phyloP scores from a whole-genome alignment of 78 protist species.

The slime mould (Dictyostelium discoideum) region DNA sequence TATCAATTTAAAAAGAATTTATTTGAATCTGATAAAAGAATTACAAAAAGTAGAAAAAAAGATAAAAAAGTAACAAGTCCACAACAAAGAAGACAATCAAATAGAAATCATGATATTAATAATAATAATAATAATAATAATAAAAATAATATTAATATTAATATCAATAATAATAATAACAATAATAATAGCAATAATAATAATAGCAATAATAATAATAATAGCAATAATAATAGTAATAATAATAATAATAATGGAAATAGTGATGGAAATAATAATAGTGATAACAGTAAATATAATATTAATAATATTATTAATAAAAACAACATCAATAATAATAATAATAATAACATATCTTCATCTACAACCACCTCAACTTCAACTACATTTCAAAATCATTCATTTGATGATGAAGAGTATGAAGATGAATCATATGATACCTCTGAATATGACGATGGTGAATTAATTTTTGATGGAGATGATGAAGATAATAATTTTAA shows the following conservation, averaged over 20 bases:
- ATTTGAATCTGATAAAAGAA: conserved; percentile 4
- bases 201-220: neutral
- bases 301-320: neutral
- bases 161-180: neutral
- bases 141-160: neutral
- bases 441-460: neutral
- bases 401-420: neutral
- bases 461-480: neutral
- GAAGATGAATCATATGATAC: neutral
- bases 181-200: neutral
- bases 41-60: neutral
- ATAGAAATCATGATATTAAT: neutral
- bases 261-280: neutral
- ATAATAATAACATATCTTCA: neutral
- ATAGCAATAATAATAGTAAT: too few relatives aligned
- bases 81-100: neutral
- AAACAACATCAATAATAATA: neutral
- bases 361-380: neutral
- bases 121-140: neutral
- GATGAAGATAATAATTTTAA: neutral
- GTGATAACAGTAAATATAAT: neutral
- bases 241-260: neutral
- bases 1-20: neutral
- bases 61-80: neutral
- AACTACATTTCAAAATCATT: neutral